Percentiles rank a stretch among this genome's conserved stretches.
These are phyloP conservation scores for Vitis hybrid DNA, from an alignment of 177 flowering plant genomes.

Conservation along the genomic window DNA sequence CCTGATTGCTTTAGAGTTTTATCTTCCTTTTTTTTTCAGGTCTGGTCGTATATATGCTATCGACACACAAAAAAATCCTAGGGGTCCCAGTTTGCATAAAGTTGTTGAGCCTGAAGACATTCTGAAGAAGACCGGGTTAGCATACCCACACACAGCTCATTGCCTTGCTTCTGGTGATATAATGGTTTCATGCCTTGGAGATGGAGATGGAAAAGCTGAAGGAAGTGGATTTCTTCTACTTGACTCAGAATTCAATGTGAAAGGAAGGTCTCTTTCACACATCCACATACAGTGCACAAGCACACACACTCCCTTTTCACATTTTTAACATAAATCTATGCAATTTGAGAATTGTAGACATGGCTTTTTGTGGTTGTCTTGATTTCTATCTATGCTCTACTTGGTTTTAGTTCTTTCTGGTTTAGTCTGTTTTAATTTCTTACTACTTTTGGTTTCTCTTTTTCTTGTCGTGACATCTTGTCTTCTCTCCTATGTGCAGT, in stretches of 20 bases:
- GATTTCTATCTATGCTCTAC: no score
- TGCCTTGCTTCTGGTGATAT: conserved; percentile 98
- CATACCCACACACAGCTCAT: conserved; percentile 95
- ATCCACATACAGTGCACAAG: no score
- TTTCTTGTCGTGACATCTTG: no score
- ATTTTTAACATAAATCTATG: no score
- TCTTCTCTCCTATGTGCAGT: no score
- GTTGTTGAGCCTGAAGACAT: conserved; percentile 81
- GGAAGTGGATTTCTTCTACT: conserved; percentile 98
- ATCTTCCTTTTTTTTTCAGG: conserved; percentile 34
- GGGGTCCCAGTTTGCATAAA: conserved; percentile 82
- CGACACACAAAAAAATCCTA: conserved; percentile 72
- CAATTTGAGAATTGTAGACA: no score
- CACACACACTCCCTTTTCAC: no score
- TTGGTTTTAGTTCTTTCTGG: no score
- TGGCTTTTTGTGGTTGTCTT: no score
- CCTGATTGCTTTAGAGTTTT: no score
- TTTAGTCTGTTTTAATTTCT: no score
- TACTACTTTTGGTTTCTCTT: no score
- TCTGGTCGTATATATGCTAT: conserved; percentile 92
- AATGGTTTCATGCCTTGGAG: conserved; percentile 95
- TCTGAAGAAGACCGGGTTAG: conserved; percentile 79
- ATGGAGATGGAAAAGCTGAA: conserved; percentile 83
- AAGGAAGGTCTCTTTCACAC: conserved; percentile 75
- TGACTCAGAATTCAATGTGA: conserved; percentile 91